A percentile compares a stretch with the other conserved stretches of the same genome.
phyloP scores from a whole-genome alignment of 1,139 yeast species.

The Kurtzmaniella quercitrusa region DNA sequence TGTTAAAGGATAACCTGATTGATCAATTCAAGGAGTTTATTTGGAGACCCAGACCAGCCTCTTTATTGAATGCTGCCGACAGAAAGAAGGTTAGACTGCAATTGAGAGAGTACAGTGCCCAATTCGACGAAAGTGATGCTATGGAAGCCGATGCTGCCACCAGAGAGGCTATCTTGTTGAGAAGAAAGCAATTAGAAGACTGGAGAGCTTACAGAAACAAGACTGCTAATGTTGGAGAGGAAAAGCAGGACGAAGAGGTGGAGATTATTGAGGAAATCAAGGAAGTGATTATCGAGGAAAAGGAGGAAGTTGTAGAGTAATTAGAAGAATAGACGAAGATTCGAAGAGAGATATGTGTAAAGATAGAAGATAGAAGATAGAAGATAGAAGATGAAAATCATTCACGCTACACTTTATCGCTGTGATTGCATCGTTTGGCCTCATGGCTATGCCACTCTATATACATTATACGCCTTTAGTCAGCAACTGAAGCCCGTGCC shows the following conservation, averaged over 20 bases:
- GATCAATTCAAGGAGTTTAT: constrained; percentile 85
- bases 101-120: constrained; percentile 83
- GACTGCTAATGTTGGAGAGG: constrained; percentile 46
- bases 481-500: constrained; percentile 92
- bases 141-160: constrained; percentile 95
- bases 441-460: too few relatives aligned
- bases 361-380: not conserved
- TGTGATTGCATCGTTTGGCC: too few relatives aligned
- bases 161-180: constrained; percentile 81
- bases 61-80: constrained; percentile 71
- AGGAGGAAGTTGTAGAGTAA: constrained; percentile 71
- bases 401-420: too few relatives aligned
- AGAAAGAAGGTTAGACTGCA: constrained; percentile 88
- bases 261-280: constrained; percentile 67
- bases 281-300: constrained; percentile 70
- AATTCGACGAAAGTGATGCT: constrained; percentile 92
- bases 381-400: not conserved
- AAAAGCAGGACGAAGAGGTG: constrained; percentile 40
- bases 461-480: constrained; percentile 40
- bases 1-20: constrained; percentile 68
- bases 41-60: constrained; percentile 97
- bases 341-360: not conserved
- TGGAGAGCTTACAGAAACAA: constrained; percentile 79
- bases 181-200: constrained; percentile 78
- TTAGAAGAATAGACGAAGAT: constrained; percentile 4